phyloP scores from a whole-genome alignment of 306 rosid species.

The Vigna angularis region DNA sequence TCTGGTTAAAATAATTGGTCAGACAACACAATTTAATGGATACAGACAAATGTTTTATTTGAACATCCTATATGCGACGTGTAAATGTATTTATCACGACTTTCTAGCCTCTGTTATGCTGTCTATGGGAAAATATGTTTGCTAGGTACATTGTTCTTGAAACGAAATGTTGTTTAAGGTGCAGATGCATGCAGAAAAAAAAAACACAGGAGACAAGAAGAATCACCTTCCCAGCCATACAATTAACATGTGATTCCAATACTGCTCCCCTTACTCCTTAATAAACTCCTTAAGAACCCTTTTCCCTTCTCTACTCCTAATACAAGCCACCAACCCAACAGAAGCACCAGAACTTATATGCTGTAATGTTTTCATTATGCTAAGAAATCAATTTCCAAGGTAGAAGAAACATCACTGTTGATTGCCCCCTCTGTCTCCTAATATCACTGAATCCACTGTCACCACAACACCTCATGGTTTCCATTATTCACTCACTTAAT shows the following conservation, averaged over 20 bases:
- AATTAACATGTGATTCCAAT: conserved; percentile 44
- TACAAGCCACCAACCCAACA: conserved; percentile 41
- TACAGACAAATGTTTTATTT: conserved; percentile 33
- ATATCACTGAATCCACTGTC: conserved; percentile 43
- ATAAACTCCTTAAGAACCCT: conserved; percentile 13
- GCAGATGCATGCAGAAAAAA: conserved; percentile 17
- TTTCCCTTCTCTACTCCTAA: conserved; percentile 23
- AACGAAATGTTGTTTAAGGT: conserved; percentile 43
- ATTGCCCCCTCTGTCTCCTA: conserved; percentile 56
- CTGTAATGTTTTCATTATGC: conserved; percentile 52
- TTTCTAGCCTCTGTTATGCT: conserved; percentile 3
- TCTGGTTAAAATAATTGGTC: conserved; percentile 11
- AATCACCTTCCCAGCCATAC: conserved; percentile 43
- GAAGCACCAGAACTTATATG: conserved; percentile 21
- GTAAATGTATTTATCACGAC: conserved; percentile 28
- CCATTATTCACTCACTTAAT: conserved; percentile 39
- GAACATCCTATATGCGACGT: conserved; percentile 15
- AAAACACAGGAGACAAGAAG: conserved; percentile 42
- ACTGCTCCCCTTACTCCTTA: conserved; percentile 12
- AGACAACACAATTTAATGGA: not conserved
- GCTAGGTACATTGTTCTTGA: conserved; percentile 47
- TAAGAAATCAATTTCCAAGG: conserved; percentile 54
- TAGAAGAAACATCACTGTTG: conserved; percentile 47
- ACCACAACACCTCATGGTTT: conserved; percentile 39
- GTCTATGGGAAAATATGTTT: not conserved